A percentile compares a stretch with the other conserved stretches of the same genome.
Evolutionary conservation across 2,329 filamentous ascomycete species (phyloP).

Genomic region (Penicillium sp.): DNA sequence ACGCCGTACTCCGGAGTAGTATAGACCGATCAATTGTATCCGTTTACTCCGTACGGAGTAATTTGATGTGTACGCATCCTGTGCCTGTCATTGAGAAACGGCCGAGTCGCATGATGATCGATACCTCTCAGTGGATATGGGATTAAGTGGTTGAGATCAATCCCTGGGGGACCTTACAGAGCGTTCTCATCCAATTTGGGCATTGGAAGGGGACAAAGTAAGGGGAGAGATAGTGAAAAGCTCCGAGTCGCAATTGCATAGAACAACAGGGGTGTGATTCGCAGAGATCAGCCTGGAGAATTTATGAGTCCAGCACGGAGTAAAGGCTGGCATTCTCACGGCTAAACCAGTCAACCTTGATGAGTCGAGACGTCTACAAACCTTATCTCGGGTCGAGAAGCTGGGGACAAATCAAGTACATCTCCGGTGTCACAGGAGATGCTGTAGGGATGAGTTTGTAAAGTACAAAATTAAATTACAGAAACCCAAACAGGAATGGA

Average conservation of each 20-base stretch:
- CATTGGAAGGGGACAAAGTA: constrained; percentile 13
- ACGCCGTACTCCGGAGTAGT: background rate
- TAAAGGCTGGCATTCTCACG: background rate
- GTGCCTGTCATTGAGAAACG: constrained; percentile 14
- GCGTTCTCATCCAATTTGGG: background rate
- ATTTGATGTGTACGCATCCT: constrained; percentile 1
- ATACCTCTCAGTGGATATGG: background rate
- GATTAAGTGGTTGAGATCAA: constrained; percentile 10
- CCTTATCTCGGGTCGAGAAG: constrained; percentile 4
- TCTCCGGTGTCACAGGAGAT: constrained; percentile 8
- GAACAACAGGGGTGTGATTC: background rate
- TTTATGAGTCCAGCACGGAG: background rate
- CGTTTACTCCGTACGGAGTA: too few relatives aligned
- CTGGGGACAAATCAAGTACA: constrained; percentile 9
- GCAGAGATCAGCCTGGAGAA: background rate
- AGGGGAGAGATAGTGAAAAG: constrained; percentile 11
- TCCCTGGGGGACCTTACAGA: constrained; percentile 13
- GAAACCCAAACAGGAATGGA: background rate
- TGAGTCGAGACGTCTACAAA: constrained; percentile 5
- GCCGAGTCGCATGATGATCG: constrained; percentile 15
- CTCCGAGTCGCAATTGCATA: constrained; percentile 10
- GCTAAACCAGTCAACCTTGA: background rate
- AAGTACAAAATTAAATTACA: constrained; percentile 1
- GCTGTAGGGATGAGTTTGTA: constrained; percentile 1
- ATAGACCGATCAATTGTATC: background rate